Conservation (phyloP, 441 rosid genomes). For the Aquilaria agallochum region DNA sequence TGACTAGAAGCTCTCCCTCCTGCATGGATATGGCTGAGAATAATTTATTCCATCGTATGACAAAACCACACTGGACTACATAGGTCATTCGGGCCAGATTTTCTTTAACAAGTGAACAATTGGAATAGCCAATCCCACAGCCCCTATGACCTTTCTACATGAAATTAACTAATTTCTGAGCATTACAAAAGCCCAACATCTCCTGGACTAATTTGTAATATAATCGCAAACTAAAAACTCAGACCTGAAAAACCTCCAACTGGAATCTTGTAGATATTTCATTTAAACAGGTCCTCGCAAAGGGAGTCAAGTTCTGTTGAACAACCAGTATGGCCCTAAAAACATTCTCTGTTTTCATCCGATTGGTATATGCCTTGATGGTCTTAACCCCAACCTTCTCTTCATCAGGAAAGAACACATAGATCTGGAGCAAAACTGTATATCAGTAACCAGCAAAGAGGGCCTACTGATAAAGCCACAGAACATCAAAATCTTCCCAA, state of each 20-base stretch:
- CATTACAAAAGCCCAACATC: too few species aligned
- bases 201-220: too few species aligned
- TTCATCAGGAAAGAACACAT: slow-evolving; percentile 89
- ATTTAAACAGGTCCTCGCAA: slow-evolving; percentile 71
- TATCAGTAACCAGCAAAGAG: too few species aligned
- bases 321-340: slow-evolving; percentile 73
- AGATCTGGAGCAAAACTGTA: slow-evolving; percentile 41
- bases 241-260: slow-evolving; percentile 91
- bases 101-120: neutral
- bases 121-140: too few species aligned
- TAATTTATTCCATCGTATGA: too few species aligned
- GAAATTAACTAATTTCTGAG: too few species aligned
- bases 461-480: too few species aligned
- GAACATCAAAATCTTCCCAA: too few species aligned
- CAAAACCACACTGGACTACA: too few species aligned
- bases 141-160: too few species aligned
- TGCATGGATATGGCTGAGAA: slow-evolving; percentile 12
- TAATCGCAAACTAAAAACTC: too few species aligned
- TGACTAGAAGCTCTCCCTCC: slow-evolving; percentile 86
- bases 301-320: slow-evolving; percentile 90
- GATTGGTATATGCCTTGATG: slow-evolving; percentile 78
- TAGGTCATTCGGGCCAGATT: too few species aligned
- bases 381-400: slow-evolving; percentile 92
- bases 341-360: slow-evolving; percentile 89
- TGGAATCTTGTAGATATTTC: slow-evolving; percentile 77